Base-by-base conservation (phyloP, 2,329 filamentous ascomycete genomes). In the Verticillium isaacii region DNA sequence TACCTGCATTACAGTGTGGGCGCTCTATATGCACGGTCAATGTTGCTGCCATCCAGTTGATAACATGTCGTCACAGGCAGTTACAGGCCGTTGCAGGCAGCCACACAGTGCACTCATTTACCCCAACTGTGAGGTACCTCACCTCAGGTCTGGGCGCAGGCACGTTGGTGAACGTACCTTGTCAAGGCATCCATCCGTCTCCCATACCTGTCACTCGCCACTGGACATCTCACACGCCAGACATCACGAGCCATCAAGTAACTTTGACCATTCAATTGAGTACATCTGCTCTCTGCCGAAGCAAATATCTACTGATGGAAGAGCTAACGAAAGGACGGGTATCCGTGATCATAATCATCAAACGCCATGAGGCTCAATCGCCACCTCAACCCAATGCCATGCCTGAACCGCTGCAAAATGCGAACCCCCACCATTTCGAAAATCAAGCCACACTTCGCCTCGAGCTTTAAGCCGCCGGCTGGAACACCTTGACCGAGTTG, bases 401-500 rank as follows among this genome's bases (percentile, higher is more conserved):
- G 45, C 45, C n/a, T 11, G 9, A 52, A 19, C 45, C 45, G 45
- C 45, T 52, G 6, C 45, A 25, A 29, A 41, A 52, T 52, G 45
- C 11, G 19, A 23, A 23, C 1, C 7, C 12, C 19, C 19, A n/a
- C 4, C 12, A 52, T 52, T 23, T 14, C 45, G 19, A 39, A n/a
- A 52, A n/a, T 23, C 45, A 23, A 23, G 12, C 9, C n/a, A 3
- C 9, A 11, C 11, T 23, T 14, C 45, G 11, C 19, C 45, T 14
- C 34, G 34, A 11, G 34, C 2, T 7, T 52, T 19, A 52, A 9
- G 19, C 54, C 12, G 25, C 29, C 29, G 32, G 32, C 66, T 81
- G 76, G 71, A 83, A 93, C 15, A 92, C 84, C 75, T 85, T 87
- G 70, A 93, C 78, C 39, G 83, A 87, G 71, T 90, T 90, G 75